Evolutionary conservation across 176 grass and related monocot genomes (phyloP).

Genomic region (Carex scoparia): DNA sequence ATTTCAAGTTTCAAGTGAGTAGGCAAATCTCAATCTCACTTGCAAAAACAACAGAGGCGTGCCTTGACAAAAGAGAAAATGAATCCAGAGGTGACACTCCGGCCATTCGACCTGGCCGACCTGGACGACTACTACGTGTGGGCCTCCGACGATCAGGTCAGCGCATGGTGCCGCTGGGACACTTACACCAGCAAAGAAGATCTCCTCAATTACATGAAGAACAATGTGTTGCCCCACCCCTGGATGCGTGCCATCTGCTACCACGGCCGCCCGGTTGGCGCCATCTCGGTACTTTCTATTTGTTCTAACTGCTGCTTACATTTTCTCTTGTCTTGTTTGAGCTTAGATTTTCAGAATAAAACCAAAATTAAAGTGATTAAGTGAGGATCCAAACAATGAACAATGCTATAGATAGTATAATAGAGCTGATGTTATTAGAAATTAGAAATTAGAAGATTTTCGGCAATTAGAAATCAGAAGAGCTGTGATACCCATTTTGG

Average conservation of each 20-base stretch:
- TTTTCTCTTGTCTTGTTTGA: too few relatives aligned
- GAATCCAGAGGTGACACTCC: constrained; percentile 40
- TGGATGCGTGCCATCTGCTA: constrained; percentile 76
- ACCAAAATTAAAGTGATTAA: not conserved
- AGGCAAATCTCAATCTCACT: not conserved
- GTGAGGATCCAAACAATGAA: not conserved
- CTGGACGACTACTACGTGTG: constrained; percentile 64
- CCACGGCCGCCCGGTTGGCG: constrained; percentile 36
- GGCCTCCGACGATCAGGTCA: constrained; percentile 66
- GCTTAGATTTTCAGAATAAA: too few relatives aligned
- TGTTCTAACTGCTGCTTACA: too few relatives aligned
- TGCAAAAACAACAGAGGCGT: not conserved
- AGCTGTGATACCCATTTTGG: not conserved
- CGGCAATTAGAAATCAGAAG: not conserved
- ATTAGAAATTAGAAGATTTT: not conserved
- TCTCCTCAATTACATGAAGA: constrained; percentile 49
- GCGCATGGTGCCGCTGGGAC: constrained; percentile 50
- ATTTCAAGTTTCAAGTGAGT: not conserved
- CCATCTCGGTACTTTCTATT: constrained; percentile 40
- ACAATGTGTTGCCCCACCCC: constrained; percentile 50
- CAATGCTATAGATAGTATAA: not conserved
- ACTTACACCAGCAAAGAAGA: constrained; percentile 47
- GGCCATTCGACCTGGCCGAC: constrained; percentile 46
- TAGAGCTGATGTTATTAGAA: not conserved
- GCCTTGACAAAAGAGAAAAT: not conserved